Conservation (phyloP, 202 grass and related monocot species). For the Carex arenaria region DNA sequence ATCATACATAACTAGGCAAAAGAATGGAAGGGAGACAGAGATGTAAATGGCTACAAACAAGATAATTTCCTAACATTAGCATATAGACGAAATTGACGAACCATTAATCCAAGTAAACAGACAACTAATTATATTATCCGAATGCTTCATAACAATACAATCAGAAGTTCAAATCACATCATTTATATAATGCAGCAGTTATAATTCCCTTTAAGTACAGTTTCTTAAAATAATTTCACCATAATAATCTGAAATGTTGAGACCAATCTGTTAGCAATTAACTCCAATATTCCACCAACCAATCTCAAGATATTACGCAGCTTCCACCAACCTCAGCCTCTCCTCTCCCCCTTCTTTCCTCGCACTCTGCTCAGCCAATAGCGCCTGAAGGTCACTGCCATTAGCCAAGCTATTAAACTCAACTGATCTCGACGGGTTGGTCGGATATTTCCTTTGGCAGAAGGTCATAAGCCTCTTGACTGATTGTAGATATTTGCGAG, state of each 20-base stretch:
- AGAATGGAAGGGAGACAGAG: background rate
- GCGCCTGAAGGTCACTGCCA: conserved; percentile 58
- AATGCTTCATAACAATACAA: background rate
- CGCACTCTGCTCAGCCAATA: conserved; percentile 36
- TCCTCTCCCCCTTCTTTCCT: conserved; percentile 22
- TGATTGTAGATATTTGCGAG: conserved; percentile 59
- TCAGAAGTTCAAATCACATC: background rate
- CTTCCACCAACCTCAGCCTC: conserved; percentile 36
- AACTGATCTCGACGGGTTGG: conserved; percentile 54
- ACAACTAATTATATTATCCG: background rate
- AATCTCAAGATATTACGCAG: conserved; percentile 15
- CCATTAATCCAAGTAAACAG: background rate
- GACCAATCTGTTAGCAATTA: background rate
- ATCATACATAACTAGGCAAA: background rate
- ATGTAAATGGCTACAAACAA: background rate
- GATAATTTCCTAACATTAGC: background rate
- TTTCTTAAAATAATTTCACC: background rate
- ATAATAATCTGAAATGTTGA: background rate
- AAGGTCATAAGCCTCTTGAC: conserved; percentile 69
- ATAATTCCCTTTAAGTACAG: background rate
- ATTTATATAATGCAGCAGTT: background rate
- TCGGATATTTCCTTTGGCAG: conserved; percentile 53
- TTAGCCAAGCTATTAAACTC: conserved; percentile 81
- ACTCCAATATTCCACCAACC: background rate
- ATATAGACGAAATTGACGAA: background rate